A percentile compares a stretch with the other conserved stretches of the same genome.
Evolutionary conservation across 2,329 filamentous ascomycete genomes (phyloP).

Genomic region (Pleoardoris graminearum): DNA sequence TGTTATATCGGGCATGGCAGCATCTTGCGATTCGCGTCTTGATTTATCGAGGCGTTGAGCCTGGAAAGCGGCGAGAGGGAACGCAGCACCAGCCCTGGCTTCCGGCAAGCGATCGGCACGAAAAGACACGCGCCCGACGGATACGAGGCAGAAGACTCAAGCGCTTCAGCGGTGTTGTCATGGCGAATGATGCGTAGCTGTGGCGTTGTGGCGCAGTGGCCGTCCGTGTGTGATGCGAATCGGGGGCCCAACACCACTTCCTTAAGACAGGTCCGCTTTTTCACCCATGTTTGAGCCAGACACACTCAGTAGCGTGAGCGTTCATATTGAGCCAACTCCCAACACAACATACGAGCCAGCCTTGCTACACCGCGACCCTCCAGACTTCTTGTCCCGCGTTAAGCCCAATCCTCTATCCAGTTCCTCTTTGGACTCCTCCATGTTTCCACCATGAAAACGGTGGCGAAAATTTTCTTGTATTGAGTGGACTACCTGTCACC

Average conservation of each 20-base stretch:
- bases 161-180: too few species aligned
- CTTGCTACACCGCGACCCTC: too few species aligned
- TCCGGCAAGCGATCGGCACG: constrained; percentile 1
- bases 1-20: constrained; percentile 40
- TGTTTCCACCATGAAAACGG: too few species aligned
- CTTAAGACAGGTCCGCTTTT: too few species aligned
- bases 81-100: not conserved
- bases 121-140: not conserved
- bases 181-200: not conserved
- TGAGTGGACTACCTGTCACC: not conserved
- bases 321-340: too few species aligned
- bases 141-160: not conserved
- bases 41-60: not conserved
- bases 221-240: not conserved
- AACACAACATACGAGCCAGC: too few species aligned
- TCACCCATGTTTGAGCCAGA: too few species aligned
- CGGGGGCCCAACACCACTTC: not conserved
- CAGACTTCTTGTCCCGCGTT: too few species aligned
- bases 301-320: too few species aligned
- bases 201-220: not conserved
- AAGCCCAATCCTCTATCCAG: too few species aligned
- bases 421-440: too few species aligned
- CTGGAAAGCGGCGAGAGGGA: constrained; percentile 2
- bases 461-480: too few species aligned
- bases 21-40: constrained; percentile 6